phyloP scores from a whole-genome alignment of 2,329 filamentous ascomycete genomes.

The Aspergillus clavatus region DNA sequence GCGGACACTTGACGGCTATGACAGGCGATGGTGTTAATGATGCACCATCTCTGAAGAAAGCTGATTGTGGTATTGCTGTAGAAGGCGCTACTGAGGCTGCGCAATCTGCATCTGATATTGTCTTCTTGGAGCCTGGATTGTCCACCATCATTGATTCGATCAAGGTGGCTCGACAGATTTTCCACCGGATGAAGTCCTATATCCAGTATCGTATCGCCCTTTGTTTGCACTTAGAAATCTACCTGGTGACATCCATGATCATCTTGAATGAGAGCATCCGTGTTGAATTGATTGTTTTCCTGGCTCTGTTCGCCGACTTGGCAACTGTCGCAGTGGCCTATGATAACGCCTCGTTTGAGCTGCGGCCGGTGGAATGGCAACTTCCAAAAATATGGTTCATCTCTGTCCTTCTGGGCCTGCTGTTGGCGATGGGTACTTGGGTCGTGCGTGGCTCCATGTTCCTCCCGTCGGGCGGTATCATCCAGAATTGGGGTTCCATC shows the following conservation, averaged over 20 bases:
- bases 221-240: constrained; percentile 69
- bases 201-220: constrained; percentile 74
- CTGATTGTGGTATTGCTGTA: constrained; percentile 69
- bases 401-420: constrained; percentile 52
- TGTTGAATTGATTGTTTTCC: constrained; percentile 70
- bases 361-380: constrained; percentile 75
- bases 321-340: constrained; percentile 78
- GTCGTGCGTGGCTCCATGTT: constrained; percentile 67
- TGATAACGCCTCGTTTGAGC: constrained; percentile 74
- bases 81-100: constrained; percentile 69
- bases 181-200: constrained; percentile 74
- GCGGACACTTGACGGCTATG: constrained; percentile 68
- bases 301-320: constrained; percentile 74
- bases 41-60: constrained; percentile 68
- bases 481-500: constrained; percentile 68
- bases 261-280: constrained; percentile 74
- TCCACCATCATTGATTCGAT: constrained; percentile 69
- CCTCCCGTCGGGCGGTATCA: constrained; percentile 64
- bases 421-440: constrained; percentile 70
- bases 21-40: constrained; percentile 73
- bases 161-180: constrained; percentile 69
- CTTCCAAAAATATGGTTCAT: constrained; percentile 79
- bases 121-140: constrained; percentile 67
- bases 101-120: constrained; percentile 68
- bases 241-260: constrained; percentile 71